Evolutionary conservation across 2,329 filamentous ascomycete genomes (phyloP).

Genomic region (Neofusicoccum cordaticola): DNA sequence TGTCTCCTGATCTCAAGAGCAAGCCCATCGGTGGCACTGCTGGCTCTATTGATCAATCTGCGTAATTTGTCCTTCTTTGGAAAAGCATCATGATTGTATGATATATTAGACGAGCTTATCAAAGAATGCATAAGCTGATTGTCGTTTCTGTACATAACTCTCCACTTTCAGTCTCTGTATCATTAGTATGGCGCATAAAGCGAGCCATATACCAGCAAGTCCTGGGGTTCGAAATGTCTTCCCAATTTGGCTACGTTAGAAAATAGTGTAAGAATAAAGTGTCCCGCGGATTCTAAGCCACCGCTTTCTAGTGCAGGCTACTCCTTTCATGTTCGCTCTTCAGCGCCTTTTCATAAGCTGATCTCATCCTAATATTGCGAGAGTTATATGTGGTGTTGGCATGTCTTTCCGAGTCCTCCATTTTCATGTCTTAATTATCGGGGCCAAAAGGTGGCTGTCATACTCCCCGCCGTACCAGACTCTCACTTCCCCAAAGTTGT

Average conservation of each 20-base stretch:
- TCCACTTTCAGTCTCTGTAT: not conserved
- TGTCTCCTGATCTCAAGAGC: slow-evolving; percentile 1
- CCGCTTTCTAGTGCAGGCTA: too few species aligned
- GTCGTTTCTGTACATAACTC: not conserved
- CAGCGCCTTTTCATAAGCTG: too few species aligned
- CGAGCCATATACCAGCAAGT: not conserved
- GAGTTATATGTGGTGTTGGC: too few species aligned
- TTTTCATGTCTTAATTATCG: not conserved
- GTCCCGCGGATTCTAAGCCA: too few species aligned
- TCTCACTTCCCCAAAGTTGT: not conserved
- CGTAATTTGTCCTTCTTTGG: not conserved
- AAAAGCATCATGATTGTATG: not conserved
- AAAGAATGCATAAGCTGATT: not conserved
- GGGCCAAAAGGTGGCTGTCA: not conserved
- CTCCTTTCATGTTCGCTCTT: too few species aligned
- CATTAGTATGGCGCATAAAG: not conserved
- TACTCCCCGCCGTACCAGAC: not conserved
- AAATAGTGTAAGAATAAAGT: too few species aligned
- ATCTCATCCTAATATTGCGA: too few species aligned
- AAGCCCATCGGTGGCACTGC: not conserved
- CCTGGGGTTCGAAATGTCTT: not conserved
- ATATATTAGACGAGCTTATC: not conserved
- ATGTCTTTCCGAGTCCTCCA: too few species aligned
- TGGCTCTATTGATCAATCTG: not conserved
- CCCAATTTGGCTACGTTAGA: too few species aligned